These are phyloP conservation scores for Aquilaria yunnanensis DNA, from an alignment of 345 rosid species.

Conservation along the genomic window DNA sequence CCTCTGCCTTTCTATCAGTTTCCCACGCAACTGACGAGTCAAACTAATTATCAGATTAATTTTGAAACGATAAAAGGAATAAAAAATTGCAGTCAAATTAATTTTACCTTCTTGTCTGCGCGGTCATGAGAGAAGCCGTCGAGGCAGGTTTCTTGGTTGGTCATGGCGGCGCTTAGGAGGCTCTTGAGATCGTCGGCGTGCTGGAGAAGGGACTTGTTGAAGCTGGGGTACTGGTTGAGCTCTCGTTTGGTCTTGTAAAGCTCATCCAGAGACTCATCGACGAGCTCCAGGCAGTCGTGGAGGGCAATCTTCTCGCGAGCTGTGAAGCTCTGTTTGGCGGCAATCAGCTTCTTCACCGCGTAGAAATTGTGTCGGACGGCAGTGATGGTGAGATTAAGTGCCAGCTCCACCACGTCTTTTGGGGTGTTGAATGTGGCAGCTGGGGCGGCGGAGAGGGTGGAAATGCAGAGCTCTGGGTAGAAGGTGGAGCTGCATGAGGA, in stretches of 20 bases:
- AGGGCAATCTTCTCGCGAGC: slow-evolving; percentile 45
- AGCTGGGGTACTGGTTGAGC: slow-evolving; percentile 21
- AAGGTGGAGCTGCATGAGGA: slow-evolving; percentile 49
- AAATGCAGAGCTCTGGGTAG: slow-evolving; percentile 57
- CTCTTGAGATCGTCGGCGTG: slow-evolving; percentile 40
- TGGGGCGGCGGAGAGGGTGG: slow-evolving; percentile 28
- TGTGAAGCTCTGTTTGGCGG: slow-evolving; percentile 21
- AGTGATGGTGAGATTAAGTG: slow-evolving; percentile 43
- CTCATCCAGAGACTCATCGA: slow-evolving; percentile 54
- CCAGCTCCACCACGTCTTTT: slow-evolving; percentile 46
- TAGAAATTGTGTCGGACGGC: slow-evolving; percentile 45
- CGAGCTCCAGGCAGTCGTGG: slow-evolving; percentile 47
- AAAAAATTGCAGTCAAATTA: neutral
- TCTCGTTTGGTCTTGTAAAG: slow-evolving; percentile 24
- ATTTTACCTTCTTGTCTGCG: slow-evolving; percentile 21
- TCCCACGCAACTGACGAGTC: slow-evolving; percentile 15
- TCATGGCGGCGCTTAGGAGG: slow-evolving; percentile 51
- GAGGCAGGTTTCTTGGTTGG: slow-evolving; percentile 58
- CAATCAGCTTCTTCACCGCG: slow-evolving; percentile 34
- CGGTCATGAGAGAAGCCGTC: slow-evolving; percentile 53
- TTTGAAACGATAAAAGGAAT: neutral
- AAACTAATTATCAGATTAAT: no score
- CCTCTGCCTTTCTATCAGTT: slow-evolving; percentile 25
- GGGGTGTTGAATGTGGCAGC: slow-evolving; percentile 20
- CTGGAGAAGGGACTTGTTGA: slow-evolving; percentile 17